Base-by-base conservation (phyloP, 192 early-diverging fungal genomes). In the Coemansia sp. region DNA sequence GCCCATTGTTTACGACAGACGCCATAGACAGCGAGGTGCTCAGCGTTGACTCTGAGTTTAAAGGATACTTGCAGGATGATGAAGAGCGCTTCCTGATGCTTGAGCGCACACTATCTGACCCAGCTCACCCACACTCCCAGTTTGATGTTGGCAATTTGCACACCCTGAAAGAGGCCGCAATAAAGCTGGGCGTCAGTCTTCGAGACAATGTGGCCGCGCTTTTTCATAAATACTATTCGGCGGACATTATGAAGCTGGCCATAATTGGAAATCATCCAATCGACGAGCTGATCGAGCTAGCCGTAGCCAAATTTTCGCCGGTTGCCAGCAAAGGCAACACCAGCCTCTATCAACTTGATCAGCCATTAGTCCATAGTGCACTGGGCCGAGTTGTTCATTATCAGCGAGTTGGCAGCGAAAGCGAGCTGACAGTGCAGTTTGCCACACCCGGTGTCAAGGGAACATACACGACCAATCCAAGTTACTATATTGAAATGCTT, bases 21-120 rank as follows among this genome's bases (percentile, higher is more conserved):
- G 86, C 86, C 58, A 87, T 87, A 7, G 91, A 94, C 21, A 80
- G 88, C n/a, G 93, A 98, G 65, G 59, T 95, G 47, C 73, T 81
- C 11, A 90, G 90, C 1, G 91, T 98, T 9, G 91, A 98, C 65
- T 94, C 93, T 1, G 95, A 98, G 52, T 87, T 88, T 70, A 91
- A 92, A 47, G 86, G 88, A 45, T 86, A 90, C 53, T 38, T 90
- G 14, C 91, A 91, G 52, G 64, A 67, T 14, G 90, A 93, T 0
- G 2, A 2, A 46, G 19, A 17, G 27, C 23, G 53, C 10, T 17
- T 30, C 68, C 3, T 4, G 3, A 10, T 38, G 3, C 12, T 60
- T 5, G 3, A 7, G 3, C 7, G 34, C 12, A 15, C 32, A 0
- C 22, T 67, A 10, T 15, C 31, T 14, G 82, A 85, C 51, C 84